Evolutionary conservation across 1,139 yeast genomes (phyloP).

Genomic region (Blastobotrys apis): DNA sequence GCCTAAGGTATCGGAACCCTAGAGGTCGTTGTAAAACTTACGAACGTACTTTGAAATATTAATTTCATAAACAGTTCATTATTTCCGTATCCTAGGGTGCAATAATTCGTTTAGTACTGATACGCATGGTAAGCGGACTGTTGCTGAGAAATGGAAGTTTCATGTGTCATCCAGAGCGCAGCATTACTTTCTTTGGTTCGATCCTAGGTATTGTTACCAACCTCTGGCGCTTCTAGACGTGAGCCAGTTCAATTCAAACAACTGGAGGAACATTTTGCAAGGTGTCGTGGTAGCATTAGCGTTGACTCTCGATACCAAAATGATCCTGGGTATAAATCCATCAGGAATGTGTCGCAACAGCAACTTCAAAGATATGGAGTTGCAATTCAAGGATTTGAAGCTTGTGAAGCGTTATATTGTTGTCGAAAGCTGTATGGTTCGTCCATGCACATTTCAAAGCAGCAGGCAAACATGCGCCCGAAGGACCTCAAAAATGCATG

Average conservation of each 20-base stretch:
- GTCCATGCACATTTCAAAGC: conserved; percentile 12
- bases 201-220: conserved; percentile 9
- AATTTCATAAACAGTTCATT: too few relatives aligned
- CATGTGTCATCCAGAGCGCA: conserved; percentile 10
- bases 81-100: conserved; percentile 14
- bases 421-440: conserved; percentile 13
- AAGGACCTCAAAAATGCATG: conserved; percentile 11
- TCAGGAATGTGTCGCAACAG: conserved; percentile 11
- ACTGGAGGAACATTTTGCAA: conserved; percentile 9
- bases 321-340: conserved; percentile 8
- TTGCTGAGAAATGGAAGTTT: conserved; percentile 13
- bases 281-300: conserved; percentile 11
- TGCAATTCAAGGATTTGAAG: conserved; percentile 15
- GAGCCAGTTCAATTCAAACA: conserved; percentile 12
- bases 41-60: too few relatives aligned
- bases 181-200: conserved; percentile 13
- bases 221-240: conserved; percentile 11
- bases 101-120: conserved; percentile 7
- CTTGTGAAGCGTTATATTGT: conserved; percentile 13
- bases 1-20: too few relatives aligned
- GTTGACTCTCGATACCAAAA: conserved; percentile 7
- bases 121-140: conserved; percentile 10
- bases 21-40: too few relatives aligned
- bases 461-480: conserved; percentile 7
- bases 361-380: conserved; percentile 12